Evolutionary conservation across 2,329 filamentous ascomycete genomes (phyloP).

Genomic region (Malbranchea cinnamomea): DNA sequence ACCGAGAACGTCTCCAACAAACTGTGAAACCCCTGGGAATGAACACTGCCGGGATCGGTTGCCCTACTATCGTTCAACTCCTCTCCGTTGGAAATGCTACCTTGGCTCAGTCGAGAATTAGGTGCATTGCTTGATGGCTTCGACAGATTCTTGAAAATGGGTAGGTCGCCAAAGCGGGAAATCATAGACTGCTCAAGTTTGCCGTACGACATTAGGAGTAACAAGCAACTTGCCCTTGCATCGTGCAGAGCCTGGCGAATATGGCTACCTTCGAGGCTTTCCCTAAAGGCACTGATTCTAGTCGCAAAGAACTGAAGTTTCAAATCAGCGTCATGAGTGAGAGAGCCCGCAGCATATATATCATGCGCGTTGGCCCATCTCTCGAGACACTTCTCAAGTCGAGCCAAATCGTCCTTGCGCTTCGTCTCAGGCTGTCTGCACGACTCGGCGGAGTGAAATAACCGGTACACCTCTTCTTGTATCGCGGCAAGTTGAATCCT

Average conservation of each 20-base stretch:
- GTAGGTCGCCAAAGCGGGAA: background rate
- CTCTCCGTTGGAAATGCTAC: background rate
- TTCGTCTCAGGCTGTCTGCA: background rate
- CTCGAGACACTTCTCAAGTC: constrained; percentile 5
- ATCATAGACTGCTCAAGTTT: constrained; percentile 5
- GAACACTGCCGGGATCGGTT: background rate
- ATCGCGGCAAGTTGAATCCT: constrained; percentile 2
- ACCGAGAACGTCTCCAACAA: constrained; percentile 6
- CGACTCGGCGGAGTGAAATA: constrained; percentile 2
- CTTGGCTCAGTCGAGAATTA: background rate
- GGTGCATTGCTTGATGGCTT: background rate
- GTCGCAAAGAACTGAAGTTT: constrained; percentile 8
- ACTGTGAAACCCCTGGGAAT: constrained; percentile 2
- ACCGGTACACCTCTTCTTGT: constrained; percentile 2
- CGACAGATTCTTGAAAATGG: constrained; percentile 2
- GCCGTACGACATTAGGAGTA: constrained; percentile 5
- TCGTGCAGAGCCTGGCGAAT: constrained; percentile 4
- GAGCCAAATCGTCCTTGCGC: constrained; percentile 1
- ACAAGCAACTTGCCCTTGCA: constrained; percentile 7
- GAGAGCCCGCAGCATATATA: background rate
- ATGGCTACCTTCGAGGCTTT: constrained; percentile 3
- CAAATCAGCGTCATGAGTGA: constrained; percentile 2
- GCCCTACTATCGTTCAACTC: background rate
- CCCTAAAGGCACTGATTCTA: constrained; percentile 5
- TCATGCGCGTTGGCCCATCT: constrained; percentile 5